phyloP scores from a whole-genome alignment of 805 yeast genomes.

The Schizosaccharomyces japonicus region DNA sequence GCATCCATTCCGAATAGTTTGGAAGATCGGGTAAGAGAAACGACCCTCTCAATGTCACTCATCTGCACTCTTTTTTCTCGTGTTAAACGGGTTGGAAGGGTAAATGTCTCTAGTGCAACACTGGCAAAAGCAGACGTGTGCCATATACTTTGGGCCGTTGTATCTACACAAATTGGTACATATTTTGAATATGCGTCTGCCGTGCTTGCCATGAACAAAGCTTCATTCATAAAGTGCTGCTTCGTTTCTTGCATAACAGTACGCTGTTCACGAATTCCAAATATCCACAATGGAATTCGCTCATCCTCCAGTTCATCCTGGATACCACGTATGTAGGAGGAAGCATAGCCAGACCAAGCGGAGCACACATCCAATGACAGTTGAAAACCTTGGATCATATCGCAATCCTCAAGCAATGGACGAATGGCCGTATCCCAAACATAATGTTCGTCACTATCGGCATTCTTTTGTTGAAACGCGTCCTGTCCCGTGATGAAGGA shows the following conservation, averaged over 20 bases:
- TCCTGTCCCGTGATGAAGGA: slow-evolving; percentile 16
- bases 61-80: neutral
- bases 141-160: neutral
- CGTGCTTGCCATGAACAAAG: too few relatives aligned
- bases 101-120: neutral
- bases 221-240: neutral
- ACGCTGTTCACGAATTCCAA: too few relatives aligned
- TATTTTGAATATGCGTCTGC: neutral
- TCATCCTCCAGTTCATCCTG: slow-evolving; percentile 29
- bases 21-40: too few relatives aligned
- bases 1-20: too few relatives aligned
- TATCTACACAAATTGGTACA: neutral
- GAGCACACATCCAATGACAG: slow-evolving; percentile 42
- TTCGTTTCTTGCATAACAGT: neutral
- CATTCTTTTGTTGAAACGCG: slow-evolving; percentile 28
- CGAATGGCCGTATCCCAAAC: slow-evolving; percentile 34
- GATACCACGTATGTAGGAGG: slow-evolving; percentile 25
- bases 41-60: slow-evolving; percentile 1
- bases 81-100: neutral
- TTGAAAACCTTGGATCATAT: slow-evolving; percentile 45
- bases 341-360: slow-evolving; percentile 63
- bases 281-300: neutral
- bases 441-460: neutral
- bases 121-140: neutral
- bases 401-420: slow-evolving; percentile 45